Evolutionary conservation across 768 basidiomycete genomes (phyloP).

Genomic region (Phylloporus sp.): DNA sequence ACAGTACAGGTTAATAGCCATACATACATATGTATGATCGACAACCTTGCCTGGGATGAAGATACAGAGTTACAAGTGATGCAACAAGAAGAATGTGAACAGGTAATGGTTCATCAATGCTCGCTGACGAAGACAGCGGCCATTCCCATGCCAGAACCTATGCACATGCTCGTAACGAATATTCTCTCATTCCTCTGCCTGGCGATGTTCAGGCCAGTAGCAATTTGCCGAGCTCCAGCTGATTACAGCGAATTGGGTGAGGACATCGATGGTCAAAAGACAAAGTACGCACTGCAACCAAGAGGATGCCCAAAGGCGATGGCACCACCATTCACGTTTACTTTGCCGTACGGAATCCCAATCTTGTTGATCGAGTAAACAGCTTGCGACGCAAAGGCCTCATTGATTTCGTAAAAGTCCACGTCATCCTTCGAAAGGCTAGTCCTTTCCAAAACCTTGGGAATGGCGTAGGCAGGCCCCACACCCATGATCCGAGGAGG

Average conservation of each 20-base stretch:
- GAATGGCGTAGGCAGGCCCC: slow-evolving; percentile 87
- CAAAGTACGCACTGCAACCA: slow-evolving; percentile 62
- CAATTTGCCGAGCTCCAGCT: slow-evolving; percentile 86
- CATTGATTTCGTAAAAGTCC: slow-evolving; percentile 92
- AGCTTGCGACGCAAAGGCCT: slow-evolving; percentile 85
- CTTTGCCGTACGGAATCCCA: slow-evolving; percentile 69
- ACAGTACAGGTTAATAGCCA: background rate
- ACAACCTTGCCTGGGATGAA: background rate
- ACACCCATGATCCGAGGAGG: slow-evolving; percentile 89
- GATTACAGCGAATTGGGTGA: slow-evolving; percentile 6
- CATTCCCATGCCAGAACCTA: slow-evolving; percentile 90
- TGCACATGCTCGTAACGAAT: slow-evolving; percentile 90
- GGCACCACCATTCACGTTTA: slow-evolving; percentile 85
- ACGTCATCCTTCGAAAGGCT: slow-evolving; percentile 68
- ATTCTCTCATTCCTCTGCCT: slow-evolving; percentile 73
- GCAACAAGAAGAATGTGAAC: background rate
- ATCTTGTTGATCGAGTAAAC: slow-evolving; percentile 69
- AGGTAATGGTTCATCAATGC: slow-evolving; percentile 41
- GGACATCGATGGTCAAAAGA: background rate
- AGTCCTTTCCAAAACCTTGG: slow-evolving; percentile 61
- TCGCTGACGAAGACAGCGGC: slow-evolving; percentile 83
- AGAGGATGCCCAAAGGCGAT: slow-evolving; percentile 90
- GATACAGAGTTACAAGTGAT: background rate
- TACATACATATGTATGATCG: background rate
- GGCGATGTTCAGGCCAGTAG: slow-evolving; percentile 77